Evolutionary conservation across 352 stramenopile species (phyloP), one percentile per base, ranked within the genome.

Genomic region (Pythium aquatile): DNA sequence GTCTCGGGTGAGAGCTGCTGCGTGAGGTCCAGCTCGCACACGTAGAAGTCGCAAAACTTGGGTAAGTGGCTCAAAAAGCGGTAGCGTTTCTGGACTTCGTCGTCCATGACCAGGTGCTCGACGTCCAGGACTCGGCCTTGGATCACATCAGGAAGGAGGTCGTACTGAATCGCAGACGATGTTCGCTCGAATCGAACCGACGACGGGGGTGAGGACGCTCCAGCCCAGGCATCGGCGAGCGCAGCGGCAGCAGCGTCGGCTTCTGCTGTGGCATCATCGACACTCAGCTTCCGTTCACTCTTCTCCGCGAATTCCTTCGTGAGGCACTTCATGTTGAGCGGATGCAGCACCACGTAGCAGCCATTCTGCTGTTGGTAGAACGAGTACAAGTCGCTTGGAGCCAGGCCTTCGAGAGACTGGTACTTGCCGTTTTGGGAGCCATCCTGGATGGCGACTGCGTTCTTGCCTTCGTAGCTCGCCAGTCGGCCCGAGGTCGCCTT

Each of bases 321-420:
- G 52, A 97, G 60, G 58, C 87, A 95, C 53, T 93, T 90, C 87
- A 97, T 93, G 60, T 91, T 96, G 29, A 97, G 73, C 16, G 90
- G 85, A 60, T 97, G 90, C 13, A 97, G 70, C 58, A 96, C 79
- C n/a, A 93, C 90, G 53, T 93, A 93, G 55, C 88, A 91, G 8
- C 90, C 90, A 59, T 96, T 84, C 11, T 72, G 63, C 20, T 93
- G 85, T 60, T 97, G 90, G 52, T 96, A 96, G 53, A 96, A 97
- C 47, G 77, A 90, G 53, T 94, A 97, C 60, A 75, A 29, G 4
- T 83, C 77, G 10, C 66, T 67, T 3, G 44, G 58, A 33, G 24
- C 59, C 33, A 58, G 61, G 48, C 39, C 51, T 7, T 62, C 54
- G 8, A 68, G 53, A 24, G 52, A 56, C 61, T 68, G 61, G 35